Percentiles rank a stretch among this genome's conserved stretches.
Evolutionary conservation across 192 early-diverging fungal species (phyloP).

Genomic region (Coemansia sp.): DNA sequence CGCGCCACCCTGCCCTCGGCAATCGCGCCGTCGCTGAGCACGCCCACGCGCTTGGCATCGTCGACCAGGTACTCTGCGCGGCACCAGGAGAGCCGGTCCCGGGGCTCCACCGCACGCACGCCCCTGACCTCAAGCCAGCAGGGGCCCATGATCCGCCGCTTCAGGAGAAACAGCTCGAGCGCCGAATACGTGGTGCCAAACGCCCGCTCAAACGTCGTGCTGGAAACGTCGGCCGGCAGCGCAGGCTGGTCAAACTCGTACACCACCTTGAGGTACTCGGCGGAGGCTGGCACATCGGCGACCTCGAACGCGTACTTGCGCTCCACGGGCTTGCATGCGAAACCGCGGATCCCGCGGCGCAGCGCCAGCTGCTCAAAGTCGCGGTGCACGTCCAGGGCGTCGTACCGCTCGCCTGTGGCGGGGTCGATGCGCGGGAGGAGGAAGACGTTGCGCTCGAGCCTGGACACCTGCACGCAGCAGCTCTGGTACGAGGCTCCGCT

Average conservation of each 20-base stretch:
- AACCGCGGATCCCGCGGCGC: conserved; percentile 60
- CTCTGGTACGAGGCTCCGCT: conserved; percentile 54
- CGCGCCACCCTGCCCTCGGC: conserved; percentile 42
- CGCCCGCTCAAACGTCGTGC: conserved; percentile 76
- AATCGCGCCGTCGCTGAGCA: conserved; percentile 60
- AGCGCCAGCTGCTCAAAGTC: conserved; percentile 72
- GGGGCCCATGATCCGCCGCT: conserved; percentile 95
- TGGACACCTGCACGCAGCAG: conserved; percentile 79
- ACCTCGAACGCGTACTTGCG: conserved; percentile 94
- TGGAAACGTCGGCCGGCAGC: conserved; percentile 59
- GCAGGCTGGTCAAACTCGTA: conserved; percentile 70
- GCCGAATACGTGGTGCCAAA: conserved; percentile 88
- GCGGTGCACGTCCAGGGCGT: conserved; percentile 62
- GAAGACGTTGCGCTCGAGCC: conserved; percentile 84
- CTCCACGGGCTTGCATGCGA: conserved; percentile 63
- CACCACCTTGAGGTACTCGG: conserved; percentile 85
- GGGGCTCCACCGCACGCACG: conserved; percentile 35
- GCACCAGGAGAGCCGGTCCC: conserved; percentile 82
- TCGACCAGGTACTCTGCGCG: conserved; percentile 70
- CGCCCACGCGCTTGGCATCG: conserved; percentile 69
- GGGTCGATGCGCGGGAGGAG: conserved; percentile 76
- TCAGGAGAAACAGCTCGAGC: conserved; percentile 92
- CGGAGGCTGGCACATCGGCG: conserved; percentile 72
- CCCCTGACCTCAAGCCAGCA: conserved; percentile 83
- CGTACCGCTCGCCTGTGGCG: conserved; percentile 52